Conservation (phyloP, 805 yeast species). For the Wickerhamiella qilinensis region DNA sequence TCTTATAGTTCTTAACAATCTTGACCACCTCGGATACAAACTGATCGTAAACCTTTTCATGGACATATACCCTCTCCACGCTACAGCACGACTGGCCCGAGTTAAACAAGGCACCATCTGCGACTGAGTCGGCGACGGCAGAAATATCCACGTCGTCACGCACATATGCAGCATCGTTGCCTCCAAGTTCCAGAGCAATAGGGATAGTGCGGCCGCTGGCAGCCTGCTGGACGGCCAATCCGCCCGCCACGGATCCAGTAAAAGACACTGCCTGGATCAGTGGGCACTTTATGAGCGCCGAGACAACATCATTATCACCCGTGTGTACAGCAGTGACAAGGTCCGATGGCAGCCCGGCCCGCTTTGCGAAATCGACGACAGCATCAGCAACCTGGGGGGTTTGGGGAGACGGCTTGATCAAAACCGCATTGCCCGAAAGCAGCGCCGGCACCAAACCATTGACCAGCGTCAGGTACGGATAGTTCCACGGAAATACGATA, state of each 20-base stretch:
- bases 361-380: slow-evolving; percentile 43
- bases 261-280: slow-evolving; percentile 66
- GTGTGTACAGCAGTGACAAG: slow-evolving; percentile 70
- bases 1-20: slow-evolving; percentile 36
- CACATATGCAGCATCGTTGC: slow-evolving; percentile 78
- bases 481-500: slow-evolving; percentile 85
- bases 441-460: slow-evolving; percentile 82
- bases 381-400: slow-evolving; percentile 71
- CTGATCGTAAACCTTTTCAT: slow-evolving; percentile 37
- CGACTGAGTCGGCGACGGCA: slow-evolving; percentile 47
- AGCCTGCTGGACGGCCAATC: slow-evolving; percentile 50
- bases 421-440: slow-evolving; percentile 73
- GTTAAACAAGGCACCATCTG: slow-evolving; percentile 69
- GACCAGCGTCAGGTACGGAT: slow-evolving; percentile 75
- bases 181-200: slow-evolving; percentile 77
- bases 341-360: slow-evolving; percentile 75
- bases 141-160: slow-evolving; percentile 55
- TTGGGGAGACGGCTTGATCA: slow-evolving; percentile 75
- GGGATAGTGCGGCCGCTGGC: slow-evolving; percentile 63
- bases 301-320: slow-evolving; percentile 51
- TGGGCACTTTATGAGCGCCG: slow-evolving; percentile 48
- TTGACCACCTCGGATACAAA: slow-evolving; percentile 41
- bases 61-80: slow-evolving; percentile 75
- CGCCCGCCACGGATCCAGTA: slow-evolving; percentile 80
- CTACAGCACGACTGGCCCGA: slow-evolving; percentile 92